phyloP scores from a whole-genome alignment of 352 stramenopile genomes.

The Globisporangium cederbergense region DNA sequence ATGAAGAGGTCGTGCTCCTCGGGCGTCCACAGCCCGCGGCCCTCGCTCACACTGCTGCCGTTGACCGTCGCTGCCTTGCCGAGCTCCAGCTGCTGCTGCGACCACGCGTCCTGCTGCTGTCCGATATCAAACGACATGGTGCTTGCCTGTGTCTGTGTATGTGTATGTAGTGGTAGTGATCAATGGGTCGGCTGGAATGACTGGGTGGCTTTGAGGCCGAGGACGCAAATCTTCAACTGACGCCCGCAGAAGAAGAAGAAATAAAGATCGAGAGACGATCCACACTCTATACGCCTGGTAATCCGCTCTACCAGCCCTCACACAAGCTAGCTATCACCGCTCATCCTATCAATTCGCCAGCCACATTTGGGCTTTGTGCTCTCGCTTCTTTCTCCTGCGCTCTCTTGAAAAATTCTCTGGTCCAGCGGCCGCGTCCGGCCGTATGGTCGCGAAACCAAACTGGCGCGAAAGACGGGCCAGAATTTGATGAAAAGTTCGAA shows the following conservation, averaged over 20 bases:
- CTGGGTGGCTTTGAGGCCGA: slow-evolving; percentile 20
- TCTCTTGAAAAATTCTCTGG: slow-evolving; percentile 9
- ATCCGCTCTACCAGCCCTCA: background rate
- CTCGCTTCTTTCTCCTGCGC: slow-evolving; percentile 4
- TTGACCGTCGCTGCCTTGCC: slow-evolving; percentile 18
- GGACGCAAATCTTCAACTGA: slow-evolving; percentile 64
- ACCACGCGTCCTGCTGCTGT: slow-evolving; percentile 13
- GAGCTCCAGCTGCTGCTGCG: slow-evolving; percentile 21
- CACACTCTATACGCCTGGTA: slow-evolving; percentile 5
- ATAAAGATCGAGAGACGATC: slow-evolving; percentile 8
- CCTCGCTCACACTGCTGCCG: slow-evolving; percentile 30
- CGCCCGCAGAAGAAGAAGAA: background rate
- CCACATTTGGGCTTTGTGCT: background rate
- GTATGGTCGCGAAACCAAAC: slow-evolving; percentile 2
- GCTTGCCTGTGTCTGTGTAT: background rate
- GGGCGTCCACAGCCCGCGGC: slow-evolving; percentile 66
- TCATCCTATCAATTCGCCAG: background rate
- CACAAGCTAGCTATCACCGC: background rate
- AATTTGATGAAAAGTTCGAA: background rate
- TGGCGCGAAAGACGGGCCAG: slow-evolving; percentile 1
- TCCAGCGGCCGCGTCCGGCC: background rate
- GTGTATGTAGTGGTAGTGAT: no score
- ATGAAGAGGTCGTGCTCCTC: slow-evolving; percentile 78
- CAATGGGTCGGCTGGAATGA: no score
- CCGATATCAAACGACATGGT: slow-evolving; percentile 22